Conservation (phyloP, 208 protist genomes). For the Trypanosoma theileri region DNA sequence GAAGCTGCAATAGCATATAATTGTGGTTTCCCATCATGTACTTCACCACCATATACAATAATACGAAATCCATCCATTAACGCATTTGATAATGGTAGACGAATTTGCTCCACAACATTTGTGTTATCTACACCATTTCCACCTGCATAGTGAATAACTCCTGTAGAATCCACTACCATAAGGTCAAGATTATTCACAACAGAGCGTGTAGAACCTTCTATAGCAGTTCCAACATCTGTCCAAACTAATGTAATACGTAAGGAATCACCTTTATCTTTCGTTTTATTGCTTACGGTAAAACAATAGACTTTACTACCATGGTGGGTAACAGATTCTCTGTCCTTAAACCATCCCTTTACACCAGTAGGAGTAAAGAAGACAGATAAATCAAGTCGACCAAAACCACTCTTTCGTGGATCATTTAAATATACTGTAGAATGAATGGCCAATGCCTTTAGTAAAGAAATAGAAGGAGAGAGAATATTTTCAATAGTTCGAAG, state of each 20-base stretch:
- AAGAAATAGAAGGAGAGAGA: constrained; percentile 45
- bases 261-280: constrained; percentile 3
- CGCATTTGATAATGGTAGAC: constrained; percentile 24
- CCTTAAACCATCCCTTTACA: constrained; percentile 40
- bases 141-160: constrained; percentile 50
- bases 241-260: constrained; percentile 79
- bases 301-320: constrained; percentile 28
- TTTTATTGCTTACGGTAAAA: constrained; percentile 17
- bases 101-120: constrained; percentile 68
- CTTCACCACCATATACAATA: constrained; percentile 45
- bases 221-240: constrained; percentile 64
- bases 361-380: constrained; percentile 38
- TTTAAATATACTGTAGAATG: constrained; percentile 46
- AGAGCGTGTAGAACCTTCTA: constrained; percentile 50
- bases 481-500: constrained; percentile 45
- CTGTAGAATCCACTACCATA: constrained; percentile 51
- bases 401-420: constrained; percentile 27
- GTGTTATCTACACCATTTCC: constrained; percentile 29
- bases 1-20: constrained; percentile 60
- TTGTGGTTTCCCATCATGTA: constrained; percentile 35
- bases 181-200: constrained; percentile 87
- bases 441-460: constrained; percentile 56
- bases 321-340: constrained; percentile 38
- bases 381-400: constrained; percentile 73
- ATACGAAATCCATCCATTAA: constrained; percentile 45